Percentiles rank a stretch among this genome's conserved stretches.
Evolutionary conservation across 2,329 filamentous ascomycete species (phyloP).

Genomic region (Fusarium sp.): DNA sequence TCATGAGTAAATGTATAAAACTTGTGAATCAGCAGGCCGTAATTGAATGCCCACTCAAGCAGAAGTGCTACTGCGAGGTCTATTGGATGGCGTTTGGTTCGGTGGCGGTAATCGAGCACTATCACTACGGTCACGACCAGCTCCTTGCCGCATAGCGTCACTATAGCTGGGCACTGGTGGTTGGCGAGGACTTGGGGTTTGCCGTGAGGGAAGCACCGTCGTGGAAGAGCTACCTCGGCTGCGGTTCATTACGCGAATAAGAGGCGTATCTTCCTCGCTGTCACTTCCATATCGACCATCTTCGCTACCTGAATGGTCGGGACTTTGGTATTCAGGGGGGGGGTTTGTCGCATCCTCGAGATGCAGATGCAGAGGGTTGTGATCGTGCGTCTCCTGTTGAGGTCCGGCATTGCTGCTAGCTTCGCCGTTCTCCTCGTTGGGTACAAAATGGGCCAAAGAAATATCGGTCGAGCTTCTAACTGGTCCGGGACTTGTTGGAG

Average conservation of each 20-base stretch:
- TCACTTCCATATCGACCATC: slow-evolving; percentile 67
- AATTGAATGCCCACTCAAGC: slow-evolving; percentile 4
- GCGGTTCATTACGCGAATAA: slow-evolving; percentile 62
- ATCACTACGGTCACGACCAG: slow-evolving; percentile 41
- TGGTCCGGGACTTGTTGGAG: slow-evolving; percentile 87
- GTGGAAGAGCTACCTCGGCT: slow-evolving; percentile 61
- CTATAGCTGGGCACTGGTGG: slow-evolving; percentile 87
- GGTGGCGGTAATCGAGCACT: slow-evolving; percentile 38
- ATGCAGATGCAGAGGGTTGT: slow-evolving; percentile 52
- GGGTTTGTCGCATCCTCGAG: slow-evolving; percentile 68
- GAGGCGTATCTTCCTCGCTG: slow-evolving; percentile 64
- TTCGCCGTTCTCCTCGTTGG: slow-evolving; percentile 76
- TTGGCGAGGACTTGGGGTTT: slow-evolving; percentile 37
- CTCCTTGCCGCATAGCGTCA: slow-evolving; percentile 71
- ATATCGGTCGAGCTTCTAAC: slow-evolving; percentile 94
- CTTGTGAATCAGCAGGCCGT: background rate
- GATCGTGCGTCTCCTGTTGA: slow-evolving; percentile 45
- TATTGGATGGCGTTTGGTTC: slow-evolving; percentile 16
- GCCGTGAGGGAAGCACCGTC: slow-evolving; percentile 45
- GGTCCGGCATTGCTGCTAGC: slow-evolving; percentile 45
- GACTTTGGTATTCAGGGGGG: slow-evolving; percentile 78
- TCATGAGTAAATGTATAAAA: background rate
- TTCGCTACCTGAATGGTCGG: slow-evolving; percentile 69
- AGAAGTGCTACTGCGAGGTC: slow-evolving; percentile 34
- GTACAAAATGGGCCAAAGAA: slow-evolving; percentile 86